A percentile compares a stretch with the other conserved stretches of the same genome.
Evolutionary conservation across 441 rosid species (phyloP).

Genomic region (Adansonia gregorii): DNA sequence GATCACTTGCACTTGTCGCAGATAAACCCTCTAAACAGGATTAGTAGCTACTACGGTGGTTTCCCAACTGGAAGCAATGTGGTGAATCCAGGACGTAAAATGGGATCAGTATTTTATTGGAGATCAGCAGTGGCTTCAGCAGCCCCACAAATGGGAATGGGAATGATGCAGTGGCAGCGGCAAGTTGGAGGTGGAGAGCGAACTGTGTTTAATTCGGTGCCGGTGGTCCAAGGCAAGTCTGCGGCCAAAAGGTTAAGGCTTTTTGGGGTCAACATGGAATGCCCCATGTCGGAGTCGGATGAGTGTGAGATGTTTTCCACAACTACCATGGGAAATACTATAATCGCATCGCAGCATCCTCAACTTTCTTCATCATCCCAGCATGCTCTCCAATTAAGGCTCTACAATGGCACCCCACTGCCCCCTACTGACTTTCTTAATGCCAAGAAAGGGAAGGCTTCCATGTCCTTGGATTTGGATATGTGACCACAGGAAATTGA

Average conservation of each 20-base stretch:
- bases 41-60: slow-evolving; percentile 21
- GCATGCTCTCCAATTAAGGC: slow-evolving; percentile 40
- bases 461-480: slow-evolving; percentile 49
- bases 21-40: slow-evolving; percentile 22
- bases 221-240: slow-evolving; percentile 59
- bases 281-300: slow-evolving; percentile 48
- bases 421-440: slow-evolving; percentile 36
- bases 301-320: slow-evolving; percentile 37
- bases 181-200: slow-evolving; percentile 34
- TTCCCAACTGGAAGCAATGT: slow-evolving; percentile 24
- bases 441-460: slow-evolving; percentile 48
- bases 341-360: slow-evolving; percentile 26
- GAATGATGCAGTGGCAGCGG: slow-evolving; percentile 38
- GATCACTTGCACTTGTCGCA: slow-evolving; percentile 34
- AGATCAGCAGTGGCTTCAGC: slow-evolving; percentile 30
- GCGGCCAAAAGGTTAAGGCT: slow-evolving; percentile 63
- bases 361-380: slow-evolving; percentile 27
- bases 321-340: slow-evolving; percentile 17
- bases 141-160: slow-evolving; percentile 25
- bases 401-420: slow-evolving; percentile 43
- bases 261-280: slow-evolving; percentile 76
- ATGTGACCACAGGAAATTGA: slow-evolving; percentile 27
- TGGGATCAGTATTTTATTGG: slow-evolving; percentile 39
- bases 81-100: slow-evolving; percentile 31
- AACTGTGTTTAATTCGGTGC: slow-evolving; percentile 62